phyloP scores from a whole-genome alignment of 78 protist species.

The Anaeramoeba flamelloides region DNA sequence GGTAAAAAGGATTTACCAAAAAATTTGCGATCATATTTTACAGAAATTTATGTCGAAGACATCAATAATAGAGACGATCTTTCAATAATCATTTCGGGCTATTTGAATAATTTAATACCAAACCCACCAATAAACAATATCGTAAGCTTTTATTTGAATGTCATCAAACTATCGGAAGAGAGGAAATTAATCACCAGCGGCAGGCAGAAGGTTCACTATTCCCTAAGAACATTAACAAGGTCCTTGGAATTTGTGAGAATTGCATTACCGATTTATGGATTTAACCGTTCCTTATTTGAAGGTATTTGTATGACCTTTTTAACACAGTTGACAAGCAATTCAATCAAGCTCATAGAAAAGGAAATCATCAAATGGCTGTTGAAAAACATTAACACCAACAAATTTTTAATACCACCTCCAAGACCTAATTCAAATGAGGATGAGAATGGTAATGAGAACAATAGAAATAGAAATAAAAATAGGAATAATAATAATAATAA shows the following conservation, averaged over 20 bases:
- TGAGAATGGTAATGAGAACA: no score
- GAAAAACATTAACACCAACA: not conserved
- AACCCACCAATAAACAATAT: not conserved
- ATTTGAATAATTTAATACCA: slow-evolving; percentile 14
- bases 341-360: not conserved
- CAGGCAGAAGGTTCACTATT: not conserved
- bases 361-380: not conserved
- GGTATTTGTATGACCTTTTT: slow-evolving; percentile 28
- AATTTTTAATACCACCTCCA: slow-evolving; percentile 9
- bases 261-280: slow-evolving; percentile 40
- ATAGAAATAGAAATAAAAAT: no score
- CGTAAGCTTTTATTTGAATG: not conserved
- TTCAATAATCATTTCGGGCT: slow-evolving; percentile 26
- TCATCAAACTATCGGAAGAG: not conserved
- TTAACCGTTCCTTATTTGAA: slow-evolving; percentile 58
- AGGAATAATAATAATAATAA: no score
- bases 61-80: slow-evolving; percentile 53
- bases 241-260: slow-evolving; percentile 11
- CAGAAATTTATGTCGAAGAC: slow-evolving; percentile 83
- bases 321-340: not conserved
- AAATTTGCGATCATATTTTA: slow-evolving; percentile 58
- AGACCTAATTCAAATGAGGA: slow-evolving; percentile 16
- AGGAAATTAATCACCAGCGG: not conserved
- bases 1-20: slow-evolving; percentile 93
- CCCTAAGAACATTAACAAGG: slow-evolving; percentile 1